Percentiles rank a stretch among this genome's conserved stretches.
Conservation (phyloP, 345 rosid genomes). For the Hibiscus trionum region DNA sequence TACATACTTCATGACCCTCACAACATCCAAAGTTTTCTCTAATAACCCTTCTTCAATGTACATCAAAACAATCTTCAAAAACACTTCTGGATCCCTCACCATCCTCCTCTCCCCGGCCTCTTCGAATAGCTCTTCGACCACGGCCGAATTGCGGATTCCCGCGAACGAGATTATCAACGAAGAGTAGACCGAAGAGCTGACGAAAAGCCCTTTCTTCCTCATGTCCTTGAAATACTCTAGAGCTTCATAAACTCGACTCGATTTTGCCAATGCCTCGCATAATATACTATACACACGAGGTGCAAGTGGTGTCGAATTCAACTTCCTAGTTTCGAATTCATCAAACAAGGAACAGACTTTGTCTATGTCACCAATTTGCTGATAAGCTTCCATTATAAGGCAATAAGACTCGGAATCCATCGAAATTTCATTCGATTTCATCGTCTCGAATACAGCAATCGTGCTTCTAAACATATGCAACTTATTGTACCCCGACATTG, state of each 20-base stretch:
- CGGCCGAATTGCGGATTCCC: conserved; percentile 18
- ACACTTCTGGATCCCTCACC: conserved; percentile 63
- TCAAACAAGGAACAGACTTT: conserved; percentile 50
- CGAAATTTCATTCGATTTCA: conserved; percentile 37
- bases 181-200: conserved; percentile 42
- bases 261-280: conserved; percentile 50
- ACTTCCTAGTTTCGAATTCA: conserved; percentile 40
- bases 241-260: conserved; percentile 62
- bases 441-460: conserved; percentile 33
- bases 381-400: conserved; percentile 60
- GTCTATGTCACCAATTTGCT: conserved; percentile 34
- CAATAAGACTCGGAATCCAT: conserved; percentile 50
- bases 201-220: conserved; percentile 39
- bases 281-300: conserved; percentile 33
- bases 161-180: conserved; percentile 53
- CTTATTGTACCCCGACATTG: conserved; percentile 72
- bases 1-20: conserved; percentile 39
- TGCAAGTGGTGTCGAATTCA: conserved; percentile 26
- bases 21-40: conserved; percentile 56
- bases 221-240: conserved; percentile 46
- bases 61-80: conserved; percentile 64
- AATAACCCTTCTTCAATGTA: conserved; percentile 47
- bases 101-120: conserved; percentile 51
- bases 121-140: conserved; percentile 43
- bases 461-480: conserved; percentile 76